Base-by-base conservation (phyloP, 2,329 filamentous ascomycete genomes). In the Botrytis pseudocinerea region DNA sequence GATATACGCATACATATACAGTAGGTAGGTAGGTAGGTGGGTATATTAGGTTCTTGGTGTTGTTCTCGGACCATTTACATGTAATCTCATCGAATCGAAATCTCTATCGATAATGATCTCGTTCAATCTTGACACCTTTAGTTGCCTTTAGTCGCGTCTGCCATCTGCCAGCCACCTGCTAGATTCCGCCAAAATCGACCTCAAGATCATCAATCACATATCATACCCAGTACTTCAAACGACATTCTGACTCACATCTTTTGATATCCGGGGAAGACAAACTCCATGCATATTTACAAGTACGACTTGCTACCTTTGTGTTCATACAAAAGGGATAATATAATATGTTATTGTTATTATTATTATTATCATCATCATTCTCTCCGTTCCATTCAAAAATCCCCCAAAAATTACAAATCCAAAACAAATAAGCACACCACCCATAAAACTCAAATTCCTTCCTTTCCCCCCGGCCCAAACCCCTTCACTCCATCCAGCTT, bases 81-180 rank as follows among this genome's bases (percentile, higher is more conserved):
- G n/a, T 62, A 38, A 62, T 62, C 60, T 62, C 18, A 62, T 62
- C 60, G 60, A 40, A 62, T 62, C 60, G 48, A n/a, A 51, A n/a
- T n/a, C 10, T 62, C 60, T 42, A 40, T 62, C 60, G 25, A 62
- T 62, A 62, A 40, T 62, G 35, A n/a, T 18, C 40, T 60, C 57
- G 38, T 20, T 32, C 54, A 32, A 20, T 59, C 14, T 59, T 32
- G 7, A 32, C 28, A 38, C 35, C 35, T 38, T 38, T 8, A 38
- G 35, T 38, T 38, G 35, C 28, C n/a, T 59, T 5, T 59, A 32
- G 48, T 32, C 18, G n/a, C 16, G 8, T 20, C 16, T 32, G n/a
- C 32, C 35, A 60, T 60, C 59, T 38, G 28, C 20, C 54, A 32
- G n/a, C 54, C 28, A 57, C 59, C 20, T 60, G 20, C 32, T 22